These are phyloP conservation scores for Mortierella sp. DNA, from an alignment of 371 early-diverging fungal genomes.

Conservation along the genomic window DNA sequence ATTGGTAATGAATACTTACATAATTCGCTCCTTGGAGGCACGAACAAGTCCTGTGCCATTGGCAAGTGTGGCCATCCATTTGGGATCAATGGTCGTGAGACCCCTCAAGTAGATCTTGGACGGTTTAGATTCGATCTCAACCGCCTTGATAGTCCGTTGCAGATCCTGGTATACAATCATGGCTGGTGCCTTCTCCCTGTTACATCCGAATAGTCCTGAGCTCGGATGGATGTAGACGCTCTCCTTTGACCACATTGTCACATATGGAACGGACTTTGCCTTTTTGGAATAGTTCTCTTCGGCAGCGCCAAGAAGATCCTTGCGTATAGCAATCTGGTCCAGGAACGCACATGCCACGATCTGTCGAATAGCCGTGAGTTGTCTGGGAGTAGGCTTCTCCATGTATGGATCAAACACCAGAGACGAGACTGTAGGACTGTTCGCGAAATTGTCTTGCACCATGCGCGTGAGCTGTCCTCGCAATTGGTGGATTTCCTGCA, in stretches of 20 bases:
- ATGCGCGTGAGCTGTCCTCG: constrained; percentile 87
- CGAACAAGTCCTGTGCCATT: constrained; percentile 74
- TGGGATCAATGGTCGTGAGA: constrained; percentile 79
- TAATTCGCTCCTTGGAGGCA: constrained; percentile 71
- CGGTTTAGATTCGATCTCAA: constrained; percentile 50
- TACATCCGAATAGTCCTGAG: constrained; percentile 67
- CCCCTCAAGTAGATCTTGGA: constrained; percentile 80
- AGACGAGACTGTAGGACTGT: constrained; percentile 29
- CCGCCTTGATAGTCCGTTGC: constrained; percentile 54
- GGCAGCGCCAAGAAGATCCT: constrained; percentile 73
- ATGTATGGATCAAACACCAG: constrained; percentile 62
- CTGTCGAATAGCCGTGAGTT: constrained; percentile 82
- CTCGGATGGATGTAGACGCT: constrained; percentile 81
- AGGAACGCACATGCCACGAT: constrained; percentile 89
- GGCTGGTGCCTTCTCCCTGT: constrained; percentile 78
- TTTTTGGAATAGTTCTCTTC: constrained; percentile 61
- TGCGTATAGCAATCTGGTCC: constrained; percentile 90
- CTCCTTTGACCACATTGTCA: constrained; percentile 84
- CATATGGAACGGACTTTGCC: constrained; percentile 71
- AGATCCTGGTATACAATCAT: constrained; percentile 81
- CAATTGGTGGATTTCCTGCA: constrained; percentile 92
- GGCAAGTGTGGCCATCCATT: constrained; percentile 78
- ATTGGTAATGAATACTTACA: constrained; percentile 63
- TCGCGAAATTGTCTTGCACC: constrained; percentile 75
- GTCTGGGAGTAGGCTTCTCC: constrained; percentile 78